Evolutionary conservation across 768 basidiomycete species (phyloP).

Genomic region (Xerocomus brunneocitrinus): DNA sequence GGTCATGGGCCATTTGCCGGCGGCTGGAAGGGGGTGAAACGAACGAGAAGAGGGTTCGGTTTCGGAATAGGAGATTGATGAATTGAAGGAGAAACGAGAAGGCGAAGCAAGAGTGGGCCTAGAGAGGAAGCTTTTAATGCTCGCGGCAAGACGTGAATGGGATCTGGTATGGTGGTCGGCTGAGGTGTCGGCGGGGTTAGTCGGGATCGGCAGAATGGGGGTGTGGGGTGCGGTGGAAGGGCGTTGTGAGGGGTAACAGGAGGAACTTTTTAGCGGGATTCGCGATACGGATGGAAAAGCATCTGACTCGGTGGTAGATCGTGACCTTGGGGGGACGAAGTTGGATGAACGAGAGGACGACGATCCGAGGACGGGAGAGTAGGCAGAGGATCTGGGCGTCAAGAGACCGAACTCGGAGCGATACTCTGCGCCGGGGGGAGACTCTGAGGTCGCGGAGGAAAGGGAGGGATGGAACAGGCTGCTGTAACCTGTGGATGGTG

Average conservation of each 20-base stretch:
- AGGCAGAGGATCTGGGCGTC: background rate
- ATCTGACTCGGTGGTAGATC: constrained; percentile 20
- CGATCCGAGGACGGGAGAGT: constrained; percentile 14
- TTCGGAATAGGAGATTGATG: constrained; percentile 8
- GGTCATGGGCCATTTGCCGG: constrained; percentile 14
- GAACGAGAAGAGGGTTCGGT: constrained; percentile 7
- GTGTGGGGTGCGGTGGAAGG: constrained; percentile 17
- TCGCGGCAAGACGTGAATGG: constrained; percentile 20
- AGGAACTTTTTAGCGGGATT: background rate
- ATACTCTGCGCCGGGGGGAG: background rate
- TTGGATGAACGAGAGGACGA: constrained; percentile 13
- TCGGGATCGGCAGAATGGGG: background rate
- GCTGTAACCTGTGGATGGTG: constrained; percentile 20
- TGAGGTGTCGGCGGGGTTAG: background rate
- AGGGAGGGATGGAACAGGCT: constrained; percentile 15
- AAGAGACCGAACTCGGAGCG: constrained; percentile 17
- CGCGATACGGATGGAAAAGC: constrained; percentile 3
- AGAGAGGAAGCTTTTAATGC: constrained; percentile 35
- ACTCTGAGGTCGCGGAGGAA: constrained; percentile 23
- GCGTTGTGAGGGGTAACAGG: constrained; percentile 4
- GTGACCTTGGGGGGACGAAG: constrained; percentile 6
- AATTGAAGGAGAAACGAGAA: constrained; percentile 20
- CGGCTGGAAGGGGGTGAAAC: constrained; percentile 3
- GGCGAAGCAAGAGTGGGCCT: constrained; percentile 28
- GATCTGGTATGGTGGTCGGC: constrained; percentile 10